Evolutionary conservation across 257 asterid species (phyloP), one percentile per base, ranked within the genome.

Genomic region (Ilex aquifolium): DNA sequence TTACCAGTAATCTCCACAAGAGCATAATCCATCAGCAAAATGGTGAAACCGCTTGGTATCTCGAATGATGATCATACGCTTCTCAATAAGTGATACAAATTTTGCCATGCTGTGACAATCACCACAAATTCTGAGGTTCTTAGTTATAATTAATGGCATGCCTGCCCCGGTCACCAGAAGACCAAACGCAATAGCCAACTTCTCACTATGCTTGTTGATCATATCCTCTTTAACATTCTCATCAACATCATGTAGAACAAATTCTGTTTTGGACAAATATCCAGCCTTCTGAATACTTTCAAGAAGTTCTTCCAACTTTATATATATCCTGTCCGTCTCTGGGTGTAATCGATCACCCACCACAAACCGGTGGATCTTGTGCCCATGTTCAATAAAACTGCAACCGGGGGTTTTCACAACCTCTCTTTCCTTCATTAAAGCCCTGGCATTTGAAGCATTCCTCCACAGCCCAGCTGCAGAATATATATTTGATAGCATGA

Each of bases 401-500:
- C 65, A 61, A 29, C 65, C 57, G 0, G 27, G 56, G 56, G 6
- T 44, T 10, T 39, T 61, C 2, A 30, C 56, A 29, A 61, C 56
- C 11, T 14, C 56, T 31, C 65, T 27, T 46, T 61, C 21, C 56
- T 44, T 61, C 56, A 61, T 61, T 13, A 61, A 46, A 44, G 56
- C 32, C 56, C 56, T 61, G 14, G 30, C 56, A 7, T 46, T 44
- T 44, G 56, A 61, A 44, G 30, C 65, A 11, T 61, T 52, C 27
- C 42, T 61, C 54, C 40, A 61, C 27, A n/a, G 44, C 7, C 44
- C 36, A 46, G 44, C 56, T 48, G 65, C 56, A 61, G 65, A 44
- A 30, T 61, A 44, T 15, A 61, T 44, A 14, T 46, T 61, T 46
- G 65, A 61, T 44, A 27, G 56, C 56, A 61, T 48, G 8, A 46